Evolutionary conservation across 1,284 basidiomycete genomes (phyloP).

Genomic region (Sporisorium sorghi): DNA sequence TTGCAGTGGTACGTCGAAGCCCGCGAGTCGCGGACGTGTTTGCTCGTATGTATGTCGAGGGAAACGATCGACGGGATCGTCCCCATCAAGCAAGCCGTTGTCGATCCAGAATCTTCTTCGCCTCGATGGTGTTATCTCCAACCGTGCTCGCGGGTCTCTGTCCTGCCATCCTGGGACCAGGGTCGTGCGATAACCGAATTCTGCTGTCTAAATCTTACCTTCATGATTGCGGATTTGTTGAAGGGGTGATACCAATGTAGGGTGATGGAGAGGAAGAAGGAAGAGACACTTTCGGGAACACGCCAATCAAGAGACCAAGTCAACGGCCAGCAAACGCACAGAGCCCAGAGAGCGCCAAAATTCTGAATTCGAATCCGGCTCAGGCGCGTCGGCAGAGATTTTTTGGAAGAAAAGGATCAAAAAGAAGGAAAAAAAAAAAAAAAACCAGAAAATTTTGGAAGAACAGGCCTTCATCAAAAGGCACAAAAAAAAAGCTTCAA

Average conservation of each 20-base stretch:
- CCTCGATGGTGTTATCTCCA: not conserved
- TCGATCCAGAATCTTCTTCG: not conserved
- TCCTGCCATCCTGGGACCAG: too few relatives aligned
- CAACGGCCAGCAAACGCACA: too few relatives aligned
- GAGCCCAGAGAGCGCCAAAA: constrained; percentile 1
- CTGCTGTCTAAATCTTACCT: constrained; percentile 32
- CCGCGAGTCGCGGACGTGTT: too few relatives aligned
- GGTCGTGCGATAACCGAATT: not conserved
- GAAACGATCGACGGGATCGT: not conserved
- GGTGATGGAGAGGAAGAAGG: constrained; percentile 29
- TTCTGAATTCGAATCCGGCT: not conserved
- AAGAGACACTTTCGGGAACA: too few relatives aligned
- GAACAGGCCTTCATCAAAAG: constrained; percentile 18
- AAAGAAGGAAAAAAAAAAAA: constrained; percentile 6
- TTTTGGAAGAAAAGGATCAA: constrained; percentile 10
- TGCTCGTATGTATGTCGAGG: too few relatives aligned
- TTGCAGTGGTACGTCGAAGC: not conserved
- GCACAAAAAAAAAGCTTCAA: not conserved
- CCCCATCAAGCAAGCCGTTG: too few relatives aligned
- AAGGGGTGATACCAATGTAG: constrained; percentile 29
- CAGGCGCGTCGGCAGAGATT: constrained; percentile 9
- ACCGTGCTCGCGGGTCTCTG: not conserved
- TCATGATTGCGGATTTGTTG: constrained; percentile 30
- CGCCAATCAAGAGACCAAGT: too few relatives aligned
- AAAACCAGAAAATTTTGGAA: constrained; percentile 31